Conservation (phyloP, 208 protist species). For the Jaenimonas drosophilae region DNA sequence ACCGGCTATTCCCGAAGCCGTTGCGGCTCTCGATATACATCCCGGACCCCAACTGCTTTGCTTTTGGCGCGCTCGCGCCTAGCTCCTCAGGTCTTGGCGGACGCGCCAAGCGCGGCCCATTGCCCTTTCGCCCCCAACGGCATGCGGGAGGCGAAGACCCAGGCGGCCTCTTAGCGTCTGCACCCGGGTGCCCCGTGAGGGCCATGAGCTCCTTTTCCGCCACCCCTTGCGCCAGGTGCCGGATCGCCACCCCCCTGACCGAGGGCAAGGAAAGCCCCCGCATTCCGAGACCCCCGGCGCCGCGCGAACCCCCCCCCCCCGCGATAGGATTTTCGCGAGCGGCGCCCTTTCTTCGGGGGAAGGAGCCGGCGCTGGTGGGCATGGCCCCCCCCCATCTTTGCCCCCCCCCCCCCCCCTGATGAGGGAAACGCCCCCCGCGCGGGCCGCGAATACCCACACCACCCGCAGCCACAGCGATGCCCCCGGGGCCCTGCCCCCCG, state of each 20-base stretch:
- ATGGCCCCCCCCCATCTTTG: too few species aligned
- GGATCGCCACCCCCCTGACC: not conserved
- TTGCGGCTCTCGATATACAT: conserved; percentile 1
- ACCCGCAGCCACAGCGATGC: too few species aligned
- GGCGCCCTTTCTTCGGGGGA: too few species aligned
- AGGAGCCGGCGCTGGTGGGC: too few species aligned
- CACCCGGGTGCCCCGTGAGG: not conserved
- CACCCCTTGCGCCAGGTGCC: conserved; percentile 3
- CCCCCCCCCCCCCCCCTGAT: too few species aligned
- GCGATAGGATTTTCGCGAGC: too few species aligned
- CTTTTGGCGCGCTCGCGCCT: not conserved
- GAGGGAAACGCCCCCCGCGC: too few species aligned
- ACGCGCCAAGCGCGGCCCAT: not conserved
- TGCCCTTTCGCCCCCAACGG: not conserved
- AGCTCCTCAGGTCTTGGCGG: conserved; percentile 3
- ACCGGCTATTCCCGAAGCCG: not conserved
- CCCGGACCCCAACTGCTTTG: not conserved
- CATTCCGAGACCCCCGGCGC: too few species aligned
- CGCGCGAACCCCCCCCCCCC: too few species aligned
- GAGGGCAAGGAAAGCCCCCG: too few species aligned
- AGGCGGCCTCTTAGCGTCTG: not conserved
- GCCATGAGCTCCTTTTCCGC: conserved; percentile 1
- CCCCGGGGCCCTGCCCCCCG: too few species aligned
- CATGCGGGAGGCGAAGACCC: not conserved
- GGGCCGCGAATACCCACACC: too few species aligned